Base-by-base conservation (phyloP, 306 rosid genomes). In the Sphenostylis stenocarpa region DNA sequence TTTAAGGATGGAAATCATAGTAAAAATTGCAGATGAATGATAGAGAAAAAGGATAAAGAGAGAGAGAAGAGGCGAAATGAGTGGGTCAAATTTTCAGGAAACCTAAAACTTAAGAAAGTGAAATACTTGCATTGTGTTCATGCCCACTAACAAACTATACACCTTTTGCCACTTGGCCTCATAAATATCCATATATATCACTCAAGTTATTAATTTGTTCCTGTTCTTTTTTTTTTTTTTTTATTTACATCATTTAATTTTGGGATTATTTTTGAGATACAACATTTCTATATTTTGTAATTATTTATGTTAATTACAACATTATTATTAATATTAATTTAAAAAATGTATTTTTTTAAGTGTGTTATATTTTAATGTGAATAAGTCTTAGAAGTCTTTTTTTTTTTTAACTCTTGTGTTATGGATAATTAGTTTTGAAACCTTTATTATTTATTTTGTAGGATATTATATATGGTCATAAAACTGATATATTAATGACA, bases 1-100 rank as follows among this genome's bases (percentile, higher is more conserved):
- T 67, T 70, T 71, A 7, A 23, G 14, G 38, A 44, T 44, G 71
- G 71, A 53, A 82, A 82, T 17, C 1, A 55, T 77, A 63, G 48
- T 4, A 41, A 73, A 10, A 76, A 51, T 49, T 76, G 70, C 72
- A 77, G 41, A 74, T 70, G 72, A 81, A 83, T 62, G 80, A 78
- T 76, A 76, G 61, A 66, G 75, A 80, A 38, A 28, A 28, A 55
- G 4, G 5, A 11, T 41, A 41, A 3, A 8, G 77, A 78, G 82
- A 78, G 82, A 79, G 84, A 31, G 80, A 63, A 28, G 60, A 57
- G 85, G 87, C 86, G 89, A 87, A 87, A 89, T 72, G 85, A 80
- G 88, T 77, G 94, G 94, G 82, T 87, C 75, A 82, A 36, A 49
- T 81, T 75, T 80, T 68, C 7, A 33, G 17, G 69, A 73, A 72